Conservation (phyloP, 2,329 filamentous ascomycete genomes). For the Cercospora nicotianae region DNA sequence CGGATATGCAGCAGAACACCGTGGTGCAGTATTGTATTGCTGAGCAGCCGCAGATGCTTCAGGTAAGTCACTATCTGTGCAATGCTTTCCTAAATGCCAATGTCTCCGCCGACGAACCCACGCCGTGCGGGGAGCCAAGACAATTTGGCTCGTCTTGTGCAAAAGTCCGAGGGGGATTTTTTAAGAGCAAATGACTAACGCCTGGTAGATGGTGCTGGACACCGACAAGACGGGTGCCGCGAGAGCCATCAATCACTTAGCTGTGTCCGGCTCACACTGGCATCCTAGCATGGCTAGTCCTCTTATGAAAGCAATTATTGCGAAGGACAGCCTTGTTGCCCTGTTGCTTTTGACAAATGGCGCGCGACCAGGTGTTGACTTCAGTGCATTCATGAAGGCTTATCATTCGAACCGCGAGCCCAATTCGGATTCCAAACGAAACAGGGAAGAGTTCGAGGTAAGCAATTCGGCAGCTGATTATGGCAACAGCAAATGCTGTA, state of each 20-base stretch:
- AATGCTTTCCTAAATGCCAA: neutral
- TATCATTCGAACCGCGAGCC: constrained; percentile 46
- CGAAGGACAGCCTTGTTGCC: constrained; percentile 55
- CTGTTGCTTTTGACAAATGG: constrained; percentile 64
- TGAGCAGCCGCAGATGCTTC: constrained; percentile 50
- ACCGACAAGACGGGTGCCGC: constrained; percentile 62
- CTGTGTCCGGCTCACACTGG: constrained; percentile 44
- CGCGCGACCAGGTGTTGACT: constrained; percentile 60
- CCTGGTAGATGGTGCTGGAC: constrained; percentile 44
- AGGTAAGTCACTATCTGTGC: neutral
- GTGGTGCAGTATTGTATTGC: constrained; percentile 65
- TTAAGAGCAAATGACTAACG: neutral
- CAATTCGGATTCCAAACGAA: constrained; percentile 47
- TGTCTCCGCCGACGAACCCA: neutral
- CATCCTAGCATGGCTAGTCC: constrained; percentile 47
- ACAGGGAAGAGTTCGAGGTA: constrained; percentile 49
- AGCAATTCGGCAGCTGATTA: neutral
- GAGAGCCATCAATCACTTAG: constrained; percentile 66
- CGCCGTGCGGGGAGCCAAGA: neutral
- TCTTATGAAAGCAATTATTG: constrained; percentile 60
- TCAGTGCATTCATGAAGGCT: constrained; percentile 64
- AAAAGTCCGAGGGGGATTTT: neutral
- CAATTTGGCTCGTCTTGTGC: neutral
- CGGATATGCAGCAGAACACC: constrained; percentile 64
- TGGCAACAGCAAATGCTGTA: neutral